Percentiles rank a stretch among this genome's conserved stretches.
phyloP scores from a whole-genome alignment of 1,139 yeast genomes.

The Nematodospora anomalae region DNA sequence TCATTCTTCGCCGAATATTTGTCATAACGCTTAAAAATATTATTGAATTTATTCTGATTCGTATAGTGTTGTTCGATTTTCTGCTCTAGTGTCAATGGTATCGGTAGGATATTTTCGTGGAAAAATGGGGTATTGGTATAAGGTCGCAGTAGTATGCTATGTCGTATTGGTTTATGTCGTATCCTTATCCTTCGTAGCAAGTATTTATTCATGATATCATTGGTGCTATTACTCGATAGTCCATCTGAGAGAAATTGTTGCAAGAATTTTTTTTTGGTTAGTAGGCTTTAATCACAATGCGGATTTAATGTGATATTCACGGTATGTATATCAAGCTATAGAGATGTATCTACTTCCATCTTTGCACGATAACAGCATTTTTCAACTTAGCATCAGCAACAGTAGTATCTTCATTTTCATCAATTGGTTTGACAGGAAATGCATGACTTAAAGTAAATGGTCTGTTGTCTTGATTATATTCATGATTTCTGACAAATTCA shows the following conservation, averaged over 20 bases:
- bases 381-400: constrained; percentile 75
- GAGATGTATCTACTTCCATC: constrained; percentile 49
- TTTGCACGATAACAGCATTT: constrained; percentile 88
- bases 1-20: neutral
- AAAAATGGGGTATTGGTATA: neutral
- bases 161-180: neutral
- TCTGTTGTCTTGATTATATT: constrained; percentile 47
- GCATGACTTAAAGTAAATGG: constrained; percentile 73
- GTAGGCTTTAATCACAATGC: too few species aligned
- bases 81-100: neutral
- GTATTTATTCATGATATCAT: neutral
- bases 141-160: neutral
- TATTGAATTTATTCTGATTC: neutral
- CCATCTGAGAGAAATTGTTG: neutral
- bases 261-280: constrained; percentile 1
- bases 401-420: constrained; percentile 48
- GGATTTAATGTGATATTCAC: too few species aligned
- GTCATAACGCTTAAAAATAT: neutral
- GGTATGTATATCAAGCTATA: neutral
- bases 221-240: neutral
- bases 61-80: neutral
- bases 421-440: constrained; percentile 79
- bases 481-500: constrained; percentile 57
- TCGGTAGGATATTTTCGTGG: neutral
- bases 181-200: neutral